Conservation (phyloP, 2,329 filamentous ascomycete genomes). For the Pseudocercospora fuligena region DNA sequence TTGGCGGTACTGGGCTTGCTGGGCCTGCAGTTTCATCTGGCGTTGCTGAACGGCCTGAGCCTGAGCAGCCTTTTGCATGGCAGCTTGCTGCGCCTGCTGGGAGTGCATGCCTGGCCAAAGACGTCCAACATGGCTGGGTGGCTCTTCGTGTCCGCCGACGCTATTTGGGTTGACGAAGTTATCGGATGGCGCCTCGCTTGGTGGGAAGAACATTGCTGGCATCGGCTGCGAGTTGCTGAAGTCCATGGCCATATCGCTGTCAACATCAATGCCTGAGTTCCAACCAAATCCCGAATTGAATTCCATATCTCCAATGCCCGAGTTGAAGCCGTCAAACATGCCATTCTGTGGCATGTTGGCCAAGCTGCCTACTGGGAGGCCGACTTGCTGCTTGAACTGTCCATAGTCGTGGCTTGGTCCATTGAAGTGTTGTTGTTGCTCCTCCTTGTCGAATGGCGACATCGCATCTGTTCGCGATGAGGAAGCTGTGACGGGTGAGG, state of each 20-base stretch:
- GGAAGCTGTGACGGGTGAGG: conserved; percentile 35
- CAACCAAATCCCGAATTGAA: conserved; percentile 63
- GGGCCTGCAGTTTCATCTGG: conserved; percentile 49
- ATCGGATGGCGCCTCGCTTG: conserved; percentile 44
- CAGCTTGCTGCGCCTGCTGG: conserved; percentile 70
- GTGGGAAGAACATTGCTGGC: conserved; percentile 66
- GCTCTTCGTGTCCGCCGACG: conserved; percentile 67
- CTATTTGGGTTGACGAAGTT: conserved; percentile 75
- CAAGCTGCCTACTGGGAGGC: conserved; percentile 82
- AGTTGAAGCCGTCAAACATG: conserved; percentile 46
- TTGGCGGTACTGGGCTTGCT: conserved; percentile 46
- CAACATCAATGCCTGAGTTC: conserved; percentile 56
- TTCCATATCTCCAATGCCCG: conserved; percentile 70
- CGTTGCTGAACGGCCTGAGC: conserved; percentile 53
- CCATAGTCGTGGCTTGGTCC: conserved; percentile 91
- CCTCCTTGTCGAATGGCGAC: conserved; percentile 43
- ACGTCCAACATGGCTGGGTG: conserved; percentile 63
- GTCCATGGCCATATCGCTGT: conserved; percentile 71
- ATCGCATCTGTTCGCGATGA: conserved; percentile 36
- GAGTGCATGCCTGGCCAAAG: conserved; percentile 95
- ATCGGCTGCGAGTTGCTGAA: conserved; percentile 55
- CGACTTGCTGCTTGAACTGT: conserved; percentile 93
- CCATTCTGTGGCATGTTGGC: conserved; percentile 76
- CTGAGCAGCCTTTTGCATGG: conserved; percentile 60
- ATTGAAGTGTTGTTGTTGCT: conserved; percentile 43